Percentiles rank a stretch among this genome's conserved stretches.
These are phyloP conservation scores for Physcomitrium patens DNA, from an alignment of 225 moss, liverwort and hornwort species.

Conservation along the genomic window DNA sequence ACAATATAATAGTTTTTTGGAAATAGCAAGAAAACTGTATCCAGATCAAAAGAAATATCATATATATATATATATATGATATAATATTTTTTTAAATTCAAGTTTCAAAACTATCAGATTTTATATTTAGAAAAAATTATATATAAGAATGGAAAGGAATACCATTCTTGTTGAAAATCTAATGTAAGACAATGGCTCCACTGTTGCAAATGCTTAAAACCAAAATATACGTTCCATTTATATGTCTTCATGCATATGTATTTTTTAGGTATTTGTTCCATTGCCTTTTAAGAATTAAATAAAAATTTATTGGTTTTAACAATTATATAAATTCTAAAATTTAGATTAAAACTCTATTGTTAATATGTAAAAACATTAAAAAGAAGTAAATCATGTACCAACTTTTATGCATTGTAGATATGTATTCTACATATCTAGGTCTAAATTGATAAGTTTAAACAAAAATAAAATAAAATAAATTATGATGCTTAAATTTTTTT, in stretches of 20 bases:
- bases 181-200: background rate
- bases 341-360: fast-evolving
- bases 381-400: too few relatives aligned
- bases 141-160: background rate
- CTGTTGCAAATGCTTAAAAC: constrained; percentile 30
- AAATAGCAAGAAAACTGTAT: constrained; percentile 33
- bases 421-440: too few relatives aligned
- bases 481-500: fast-evolving
- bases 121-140: fast-evolving
- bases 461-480: background rate
- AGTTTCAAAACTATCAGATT: background rate
- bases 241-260: constrained; percentile 22
- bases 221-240: constrained; percentile 37
- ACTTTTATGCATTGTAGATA: too few relatives aligned
- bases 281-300: constrained; percentile 22
- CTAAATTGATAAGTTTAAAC: too few relatives aligned
- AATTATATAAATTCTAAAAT: fast-evolving
- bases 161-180: constrained; percentile 20
- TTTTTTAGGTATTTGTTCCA: constrained; percentile 27
- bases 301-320: background rate
- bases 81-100: background rate
- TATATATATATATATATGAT: background rate
- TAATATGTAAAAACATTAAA: too few relatives aligned
- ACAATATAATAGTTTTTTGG: constrained; percentile 37
- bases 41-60: background rate